A percentile compares a stretch with the other conserved stretches of the same genome.
Evolutionary conservation across 768 basidiomycete species (phyloP).

Genomic region (Lentinula aciculospora): DNA sequence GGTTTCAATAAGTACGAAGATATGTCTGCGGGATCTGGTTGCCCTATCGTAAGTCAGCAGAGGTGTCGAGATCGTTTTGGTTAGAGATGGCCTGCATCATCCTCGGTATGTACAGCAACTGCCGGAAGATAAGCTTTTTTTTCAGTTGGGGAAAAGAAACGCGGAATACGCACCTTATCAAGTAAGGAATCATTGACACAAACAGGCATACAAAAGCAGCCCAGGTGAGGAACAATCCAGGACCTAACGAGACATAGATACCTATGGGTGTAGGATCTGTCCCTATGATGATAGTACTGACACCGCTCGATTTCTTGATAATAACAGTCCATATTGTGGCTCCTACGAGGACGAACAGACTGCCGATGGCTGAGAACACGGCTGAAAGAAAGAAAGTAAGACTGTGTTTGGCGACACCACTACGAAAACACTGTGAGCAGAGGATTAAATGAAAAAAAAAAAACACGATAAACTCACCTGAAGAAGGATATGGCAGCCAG

Average conservation of each 20-base stretch:
- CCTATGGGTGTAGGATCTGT: slow-evolving; percentile 42
- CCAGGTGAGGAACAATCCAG: slow-evolving; percentile 66
- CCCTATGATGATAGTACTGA: slow-evolving; percentile 49
- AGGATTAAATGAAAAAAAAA: slow-evolving; percentile 3
- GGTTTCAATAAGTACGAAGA: neutral
- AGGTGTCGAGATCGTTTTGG: neutral
- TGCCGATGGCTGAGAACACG: slow-evolving; percentile 52
- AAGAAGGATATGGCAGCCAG: slow-evolving; percentile 59
- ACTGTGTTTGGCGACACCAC: slow-evolving; percentile 62
- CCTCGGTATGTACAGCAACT: slow-evolving; percentile 83
- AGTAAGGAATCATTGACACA: slow-evolving; percentile 65
- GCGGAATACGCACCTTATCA: slow-evolving; percentile 54
- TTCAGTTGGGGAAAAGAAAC: neutral
- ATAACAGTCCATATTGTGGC: slow-evolving; percentile 76
- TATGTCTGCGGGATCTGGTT: neutral
- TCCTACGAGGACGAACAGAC: slow-evolving; percentile 60
- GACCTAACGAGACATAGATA: slow-evolving; percentile 56
- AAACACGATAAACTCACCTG: slow-evolving; percentile 40
- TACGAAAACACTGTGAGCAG: slow-evolving; percentile 21
- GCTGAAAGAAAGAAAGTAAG: slow-evolving; percentile 66
- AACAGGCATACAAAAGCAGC: slow-evolving; percentile 65
- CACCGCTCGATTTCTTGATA: slow-evolving; percentile 52
- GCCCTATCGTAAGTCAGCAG: neutral
- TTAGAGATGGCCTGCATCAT: slow-evolving; percentile 21
- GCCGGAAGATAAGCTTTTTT: neutral